Conservation (phyloP, 2,329 filamentous ascomycete species). For the Nemania sp. region DNA sequence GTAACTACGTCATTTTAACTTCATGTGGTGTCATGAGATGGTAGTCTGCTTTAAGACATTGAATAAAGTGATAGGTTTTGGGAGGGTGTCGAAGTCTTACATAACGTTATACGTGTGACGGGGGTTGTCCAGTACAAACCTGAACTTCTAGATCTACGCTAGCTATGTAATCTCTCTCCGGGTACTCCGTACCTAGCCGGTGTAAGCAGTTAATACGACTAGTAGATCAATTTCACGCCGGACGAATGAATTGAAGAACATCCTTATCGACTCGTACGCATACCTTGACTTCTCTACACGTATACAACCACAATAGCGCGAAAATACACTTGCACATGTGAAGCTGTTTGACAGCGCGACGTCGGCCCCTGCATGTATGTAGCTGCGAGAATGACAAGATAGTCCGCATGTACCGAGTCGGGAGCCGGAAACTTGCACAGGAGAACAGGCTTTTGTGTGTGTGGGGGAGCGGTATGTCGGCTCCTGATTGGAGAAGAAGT, state of each 20-base stretch:
- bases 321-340: neutral
- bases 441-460: neutral
- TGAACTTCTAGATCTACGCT: neutral
- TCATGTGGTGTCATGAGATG: neutral
- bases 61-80: too few relatives aligned
- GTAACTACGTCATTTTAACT: neutral
- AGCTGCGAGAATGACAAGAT: neutral
- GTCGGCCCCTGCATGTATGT: neutral
- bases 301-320: neutral
- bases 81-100: too few relatives aligned
- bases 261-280: neutral
- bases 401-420: neutral
- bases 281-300: neutral
- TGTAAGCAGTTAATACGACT: too few relatives aligned
- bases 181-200: neutral
- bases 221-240: neutral
- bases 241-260: neutral
- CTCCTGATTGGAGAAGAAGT: neutral
- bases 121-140: too few relatives aligned
- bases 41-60: too few relatives aligned
- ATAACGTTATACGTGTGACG: too few relatives aligned
- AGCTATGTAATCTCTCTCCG: neutral
- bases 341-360: neutral
- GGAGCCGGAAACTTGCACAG: neutral
- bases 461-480: constrained; percentile 31